phyloP scores from a whole-genome alignment of 306 rosid genomes.

The Gastrolobium bilobum region DNA sequence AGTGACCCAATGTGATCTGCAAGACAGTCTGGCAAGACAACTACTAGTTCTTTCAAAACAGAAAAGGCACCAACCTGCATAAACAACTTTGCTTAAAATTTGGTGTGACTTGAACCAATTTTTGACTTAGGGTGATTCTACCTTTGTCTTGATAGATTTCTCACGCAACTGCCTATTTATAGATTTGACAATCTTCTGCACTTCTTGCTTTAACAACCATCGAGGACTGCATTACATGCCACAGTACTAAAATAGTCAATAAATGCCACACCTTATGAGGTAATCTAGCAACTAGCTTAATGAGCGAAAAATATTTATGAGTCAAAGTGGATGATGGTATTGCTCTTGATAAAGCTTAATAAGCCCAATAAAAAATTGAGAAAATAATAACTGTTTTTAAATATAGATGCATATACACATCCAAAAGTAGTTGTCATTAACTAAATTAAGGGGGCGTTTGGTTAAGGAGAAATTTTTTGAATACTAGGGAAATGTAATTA shows the following conservation, averaged over 20 bases:
- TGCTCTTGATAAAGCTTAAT: constrained; percentile 29
- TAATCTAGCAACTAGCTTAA: too few relatives aligned
- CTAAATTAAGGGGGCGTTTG: too few relatives aligned
- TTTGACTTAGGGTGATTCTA: constrained; percentile 44
- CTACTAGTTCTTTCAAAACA: constrained; percentile 97
- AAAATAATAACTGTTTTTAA: background rate
- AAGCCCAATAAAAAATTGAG: constrained; percentile 1
- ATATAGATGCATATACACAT: background rate
- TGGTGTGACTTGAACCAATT: constrained; percentile 32
- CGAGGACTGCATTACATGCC: constrained; percentile 88
- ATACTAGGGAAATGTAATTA: too few relatives aligned
- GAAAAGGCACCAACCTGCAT: constrained; percentile 97
- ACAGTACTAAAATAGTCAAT: constrained; percentile 52
- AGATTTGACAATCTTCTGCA: constrained; percentile 90
- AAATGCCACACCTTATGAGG: constrained; percentile 31
- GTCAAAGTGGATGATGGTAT: constrained; percentile 7
- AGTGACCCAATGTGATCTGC: constrained; percentile 98
- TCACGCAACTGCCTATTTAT: constrained; percentile 96
- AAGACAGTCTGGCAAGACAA: constrained; percentile 97
- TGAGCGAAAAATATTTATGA: constrained; percentile 13
- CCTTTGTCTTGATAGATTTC: constrained; percentile 99
- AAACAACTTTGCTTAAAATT: constrained; percentile 44
- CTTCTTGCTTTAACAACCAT: constrained; percentile 98
- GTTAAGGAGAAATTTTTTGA: too few relatives aligned
- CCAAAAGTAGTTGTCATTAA: background rate